Percentiles rank a stretch among this genome's conserved stretches.
Conservation (phyloP, 805 yeast genomes). For the Grigorovia transvaalensis region DNA sequence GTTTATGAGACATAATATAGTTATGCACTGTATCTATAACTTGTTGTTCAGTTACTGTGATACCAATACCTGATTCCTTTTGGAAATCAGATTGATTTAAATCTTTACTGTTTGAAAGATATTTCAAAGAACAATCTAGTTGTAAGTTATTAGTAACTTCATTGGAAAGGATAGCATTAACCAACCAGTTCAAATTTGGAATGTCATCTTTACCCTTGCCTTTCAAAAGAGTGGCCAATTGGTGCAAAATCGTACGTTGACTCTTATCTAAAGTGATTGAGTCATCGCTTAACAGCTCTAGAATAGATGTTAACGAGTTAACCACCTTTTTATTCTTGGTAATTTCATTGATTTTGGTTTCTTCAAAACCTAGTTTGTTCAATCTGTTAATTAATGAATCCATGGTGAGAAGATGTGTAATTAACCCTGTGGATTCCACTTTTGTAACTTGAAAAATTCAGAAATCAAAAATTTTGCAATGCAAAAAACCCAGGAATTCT, state of each 20-base stretch:
- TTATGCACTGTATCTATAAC: conserved; percentile 46
- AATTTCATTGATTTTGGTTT: conserved; percentile 67
- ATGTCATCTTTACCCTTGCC: conserved; percentile 30
- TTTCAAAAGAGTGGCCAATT: conserved; percentile 64
- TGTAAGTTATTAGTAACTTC: conserved; percentile 61
- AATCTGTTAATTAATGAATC: conserved; percentile 30
- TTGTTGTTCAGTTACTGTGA: conserved; percentile 55
- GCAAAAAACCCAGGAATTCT: too few relatives aligned
- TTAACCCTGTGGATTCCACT: neutral
- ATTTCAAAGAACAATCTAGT: conserved; percentile 71
- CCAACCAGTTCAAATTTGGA: conserved; percentile 40
- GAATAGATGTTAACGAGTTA: conserved; percentile 50
- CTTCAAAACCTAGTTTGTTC: conserved; percentile 52
- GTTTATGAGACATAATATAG: conserved; percentile 51
- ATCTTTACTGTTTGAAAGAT: conserved; percentile 38
- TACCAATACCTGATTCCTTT: conserved; percentile 70
- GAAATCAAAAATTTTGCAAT: too few relatives aligned
- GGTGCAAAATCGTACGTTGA: conserved; percentile 57
- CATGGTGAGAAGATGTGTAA: conserved; percentile 19
- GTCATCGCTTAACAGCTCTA: conserved; percentile 34
- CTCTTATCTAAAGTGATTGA: conserved; percentile 36
- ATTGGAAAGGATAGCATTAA: conserved; percentile 53
- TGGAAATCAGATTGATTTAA: conserved; percentile 45
- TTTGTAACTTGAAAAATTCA: neutral
- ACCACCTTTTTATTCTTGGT: conserved; percentile 80